Evolutionary conservation across 306 rosid species (phyloP).

Genomic region (Citrullus mucosospermus): DNA sequence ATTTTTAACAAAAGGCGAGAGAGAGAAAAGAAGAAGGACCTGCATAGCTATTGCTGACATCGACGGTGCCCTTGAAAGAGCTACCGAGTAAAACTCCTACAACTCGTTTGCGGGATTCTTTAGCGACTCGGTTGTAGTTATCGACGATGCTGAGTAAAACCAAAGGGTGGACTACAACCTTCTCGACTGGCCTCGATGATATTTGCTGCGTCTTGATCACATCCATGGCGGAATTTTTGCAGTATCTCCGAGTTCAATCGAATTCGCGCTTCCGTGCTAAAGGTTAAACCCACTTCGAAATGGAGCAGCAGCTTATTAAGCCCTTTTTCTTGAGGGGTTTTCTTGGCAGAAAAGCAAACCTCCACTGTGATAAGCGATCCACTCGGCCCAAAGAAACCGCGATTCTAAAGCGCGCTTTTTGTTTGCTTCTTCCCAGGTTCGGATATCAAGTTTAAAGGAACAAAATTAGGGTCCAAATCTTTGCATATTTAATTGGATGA

Average conservation of each 20-base stretch:
- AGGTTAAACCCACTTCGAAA: neutral
- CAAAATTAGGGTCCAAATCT: no score
- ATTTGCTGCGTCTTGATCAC: constrained; percentile 82
- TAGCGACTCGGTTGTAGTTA: constrained; percentile 80
- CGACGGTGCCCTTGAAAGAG: constrained; percentile 71
- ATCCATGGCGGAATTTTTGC: constrained; percentile 34
- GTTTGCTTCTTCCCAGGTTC: neutral
- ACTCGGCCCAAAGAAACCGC: neutral
- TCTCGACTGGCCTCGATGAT: constrained; percentile 58
- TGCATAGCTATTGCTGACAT: constrained; percentile 80
- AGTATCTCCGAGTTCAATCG: neutral
- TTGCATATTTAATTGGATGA: no score
- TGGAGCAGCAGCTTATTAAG: neutral
- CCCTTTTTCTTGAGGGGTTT: neutral
- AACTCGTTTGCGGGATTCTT: constrained; percentile 74
- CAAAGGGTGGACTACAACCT: constrained; percentile 75
- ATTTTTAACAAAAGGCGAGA: neutral
- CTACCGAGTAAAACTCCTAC: constrained; percentile 78
- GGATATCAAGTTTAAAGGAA: neutral
- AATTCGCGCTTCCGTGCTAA: neutral
- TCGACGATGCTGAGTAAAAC: constrained; percentile 88
- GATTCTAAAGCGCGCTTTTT: neutral
- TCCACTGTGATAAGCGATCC: neutral
- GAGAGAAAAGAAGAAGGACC: constrained; percentile 21
- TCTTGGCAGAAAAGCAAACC: constrained; percentile 6